Conservation (phyloP, 805 yeast genomes). For the Kuraishia cidri region DNA sequence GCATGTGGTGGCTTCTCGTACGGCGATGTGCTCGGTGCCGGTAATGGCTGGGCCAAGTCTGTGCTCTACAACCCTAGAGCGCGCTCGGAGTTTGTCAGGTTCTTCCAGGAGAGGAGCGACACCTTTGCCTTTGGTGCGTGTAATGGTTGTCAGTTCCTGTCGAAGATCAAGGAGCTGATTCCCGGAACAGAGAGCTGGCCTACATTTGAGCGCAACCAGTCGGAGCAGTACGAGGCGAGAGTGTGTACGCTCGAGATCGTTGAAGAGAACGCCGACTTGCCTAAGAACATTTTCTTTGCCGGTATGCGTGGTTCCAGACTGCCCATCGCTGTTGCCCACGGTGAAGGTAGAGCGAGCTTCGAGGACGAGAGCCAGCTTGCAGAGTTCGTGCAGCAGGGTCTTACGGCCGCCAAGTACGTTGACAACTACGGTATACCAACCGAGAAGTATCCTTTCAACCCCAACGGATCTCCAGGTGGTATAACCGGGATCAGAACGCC, state of each 20-base stretch:
- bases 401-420: constrained; percentile 69
- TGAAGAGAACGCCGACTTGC: constrained; percentile 9
- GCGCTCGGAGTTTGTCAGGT: constrained; percentile 64
- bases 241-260: constrained; percentile 79
- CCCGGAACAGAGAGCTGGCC: constrained; percentile 98
- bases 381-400: constrained; percentile 39
- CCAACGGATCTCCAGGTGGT: constrained; percentile 92
- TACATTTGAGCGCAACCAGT: constrained; percentile 77
- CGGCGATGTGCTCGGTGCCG: constrained; percentile 98
- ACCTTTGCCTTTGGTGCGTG: constrained; percentile 98
- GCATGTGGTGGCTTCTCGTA: constrained; percentile 99
- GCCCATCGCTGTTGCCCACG: constrained; percentile 98
- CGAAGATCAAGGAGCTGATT: constrained; percentile 75
- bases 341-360: constrained; percentile 91
- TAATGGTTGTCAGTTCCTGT: constrained; percentile 95
- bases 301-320: constrained; percentile 90
- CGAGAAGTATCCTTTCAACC: constrained; percentile 84
- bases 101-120: constrained; percentile 80
- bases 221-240: constrained; percentile 97
- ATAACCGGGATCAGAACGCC: constrained; percentile 87
- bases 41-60: constrained; percentile 98
- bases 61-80: constrained; percentile 77
- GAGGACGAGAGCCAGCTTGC: constrained; percentile 31
- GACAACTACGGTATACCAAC: constrained; percentile 88
- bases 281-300: constrained; percentile 60